A percentile compares a stretch with the other conserved stretches of the same genome.
Conservation (phyloP, 2,329 filamentous ascomycete species). For the Fusarium pseudoanthophilum region DNA sequence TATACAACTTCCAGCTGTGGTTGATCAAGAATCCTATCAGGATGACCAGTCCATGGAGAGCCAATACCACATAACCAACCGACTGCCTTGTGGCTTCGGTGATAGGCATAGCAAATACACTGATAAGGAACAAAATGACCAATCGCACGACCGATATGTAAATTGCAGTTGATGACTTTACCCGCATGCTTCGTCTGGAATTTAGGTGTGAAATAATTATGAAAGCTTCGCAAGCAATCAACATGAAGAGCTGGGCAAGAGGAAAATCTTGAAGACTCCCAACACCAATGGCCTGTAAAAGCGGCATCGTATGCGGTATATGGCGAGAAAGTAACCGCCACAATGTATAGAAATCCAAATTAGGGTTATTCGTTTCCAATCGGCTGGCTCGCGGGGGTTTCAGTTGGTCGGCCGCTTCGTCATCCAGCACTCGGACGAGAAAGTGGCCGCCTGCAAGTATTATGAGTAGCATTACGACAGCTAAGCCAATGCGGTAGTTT, state of each 20-base stretch:
- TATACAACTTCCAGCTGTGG: not conserved
- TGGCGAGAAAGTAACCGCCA: not conserved
- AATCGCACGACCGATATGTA: not conserved
- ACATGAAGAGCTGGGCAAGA: not conserved
- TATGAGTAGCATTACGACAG: not conserved
- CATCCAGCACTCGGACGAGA: not conserved
- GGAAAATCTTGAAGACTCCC: not conserved
- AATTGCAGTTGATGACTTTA: fast-evolving
- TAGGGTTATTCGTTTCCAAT: fast-evolving
- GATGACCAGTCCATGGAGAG: not conserved
- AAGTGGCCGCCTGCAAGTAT: not conserved
- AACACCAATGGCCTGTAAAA: not conserved
- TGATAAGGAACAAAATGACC: not conserved
- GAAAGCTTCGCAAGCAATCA: not conserved
- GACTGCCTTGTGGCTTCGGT: not conserved
- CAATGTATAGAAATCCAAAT: not conserved
- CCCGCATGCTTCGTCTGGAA: not conserved
- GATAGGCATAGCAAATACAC: not conserved
- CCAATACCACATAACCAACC: not conserved
- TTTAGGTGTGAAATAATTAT: not conserved
- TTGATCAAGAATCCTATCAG: not conserved
- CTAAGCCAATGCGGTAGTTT: not conserved
- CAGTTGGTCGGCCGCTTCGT: not conserved
- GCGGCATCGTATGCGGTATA: not conserved
- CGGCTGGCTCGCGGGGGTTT: not conserved